phyloP scores from a whole-genome alignment of 805 yeast species.

The Sugiyamaella chiloensis region DNA sequence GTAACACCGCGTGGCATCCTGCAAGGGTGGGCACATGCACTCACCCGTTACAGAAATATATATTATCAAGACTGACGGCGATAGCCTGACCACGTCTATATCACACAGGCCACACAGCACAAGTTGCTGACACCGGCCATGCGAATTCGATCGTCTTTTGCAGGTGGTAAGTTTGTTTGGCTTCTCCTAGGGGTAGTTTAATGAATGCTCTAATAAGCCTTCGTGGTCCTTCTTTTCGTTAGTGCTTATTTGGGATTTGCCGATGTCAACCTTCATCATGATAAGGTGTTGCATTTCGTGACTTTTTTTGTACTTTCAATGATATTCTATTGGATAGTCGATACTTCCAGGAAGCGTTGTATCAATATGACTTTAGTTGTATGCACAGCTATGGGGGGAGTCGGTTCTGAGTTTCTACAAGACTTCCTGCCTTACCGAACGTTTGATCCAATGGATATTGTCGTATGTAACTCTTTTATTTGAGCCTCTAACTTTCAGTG shows the following conservation, averaged over 20 bases:
- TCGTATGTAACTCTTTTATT: constrained; percentile 25
- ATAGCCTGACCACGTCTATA: too few species aligned
- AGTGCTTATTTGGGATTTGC: constrained; percentile 33
- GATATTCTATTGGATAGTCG: constrained; percentile 43
- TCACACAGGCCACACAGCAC: too few species aligned
- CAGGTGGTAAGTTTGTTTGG: constrained; percentile 14
- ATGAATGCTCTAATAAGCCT: constrained; percentile 25
- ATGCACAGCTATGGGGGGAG: constrained; percentile 36
- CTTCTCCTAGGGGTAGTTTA: background rate
- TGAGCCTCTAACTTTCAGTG: constrained; percentile 20
- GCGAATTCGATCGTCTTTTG: constrained; percentile 30
- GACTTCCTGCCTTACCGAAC: constrained; percentile 33
- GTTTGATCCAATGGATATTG: constrained; percentile 38
- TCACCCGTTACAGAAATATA: too few species aligned
- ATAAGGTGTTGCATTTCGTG: constrained; percentile 37
- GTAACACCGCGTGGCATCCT: too few species aligned
- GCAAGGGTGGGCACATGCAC: too few species aligned
- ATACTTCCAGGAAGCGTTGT: constrained; percentile 36
- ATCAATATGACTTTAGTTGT: constrained; percentile 34
- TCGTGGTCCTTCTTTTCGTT: constrained; percentile 23
- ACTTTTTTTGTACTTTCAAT: constrained; percentile 37
- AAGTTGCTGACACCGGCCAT: too few species aligned
- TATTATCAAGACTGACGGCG: too few species aligned
- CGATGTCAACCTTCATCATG: constrained; percentile 30
- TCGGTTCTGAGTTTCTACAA: constrained; percentile 41